A percentile compares a stretch with the other conserved stretches of the same genome.
Evolutionary conservation across 495 filamentous ascomycete species (phyloP).

Genomic region (Penicillium bialowiezense): DNA sequence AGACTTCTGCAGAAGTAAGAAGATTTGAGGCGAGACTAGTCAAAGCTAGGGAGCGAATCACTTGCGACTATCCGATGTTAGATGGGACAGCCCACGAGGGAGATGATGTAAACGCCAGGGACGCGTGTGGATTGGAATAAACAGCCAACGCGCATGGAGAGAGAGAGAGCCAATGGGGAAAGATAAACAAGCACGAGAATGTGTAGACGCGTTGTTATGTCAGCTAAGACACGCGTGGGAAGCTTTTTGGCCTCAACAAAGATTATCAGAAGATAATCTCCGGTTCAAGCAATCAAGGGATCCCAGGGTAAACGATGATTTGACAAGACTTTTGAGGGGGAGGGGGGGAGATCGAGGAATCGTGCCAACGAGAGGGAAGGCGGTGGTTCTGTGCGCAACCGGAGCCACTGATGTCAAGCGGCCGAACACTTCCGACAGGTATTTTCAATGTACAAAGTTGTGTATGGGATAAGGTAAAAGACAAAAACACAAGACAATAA

Average conservation of each 20-base stretch:
- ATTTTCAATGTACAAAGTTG: no score
- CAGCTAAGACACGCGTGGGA: slow-evolving; percentile 27
- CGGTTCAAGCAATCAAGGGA: slow-evolving; percentile 21
- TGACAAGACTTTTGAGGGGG: slow-evolving; percentile 22
- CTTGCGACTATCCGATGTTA: slow-evolving; percentile 17
- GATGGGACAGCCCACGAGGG: slow-evolving; percentile 7
- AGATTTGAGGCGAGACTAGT: slow-evolving; percentile 17
- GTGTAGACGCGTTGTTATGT: slow-evolving; percentile 23
- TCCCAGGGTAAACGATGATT: slow-evolving; percentile 29
- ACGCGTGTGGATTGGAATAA: slow-evolving; percentile 28
- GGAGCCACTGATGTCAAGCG: slow-evolving; percentile 36
- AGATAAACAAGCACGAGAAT: not conserved
- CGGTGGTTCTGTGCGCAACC: slow-evolving; percentile 20
- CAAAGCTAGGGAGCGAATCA: slow-evolving; percentile 15
- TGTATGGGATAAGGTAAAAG: no score
- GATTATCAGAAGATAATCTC: slow-evolving; percentile 12
- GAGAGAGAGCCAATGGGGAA: slow-evolving; percentile 10
- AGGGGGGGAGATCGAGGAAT: slow-evolving; percentile 17
- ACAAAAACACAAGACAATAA: no score
- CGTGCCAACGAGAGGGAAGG: slow-evolving; percentile 31
- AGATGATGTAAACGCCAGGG: slow-evolving; percentile 23
- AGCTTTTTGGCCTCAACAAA: no score
- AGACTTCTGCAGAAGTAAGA: slow-evolving; percentile 29
- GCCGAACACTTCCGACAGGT: slow-evolving; percentile 24
- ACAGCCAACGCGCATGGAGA: slow-evolving; percentile 12